Evolutionary conservation across 306 rosid species (phyloP).

Genomic region (Senna siamea): DNA sequence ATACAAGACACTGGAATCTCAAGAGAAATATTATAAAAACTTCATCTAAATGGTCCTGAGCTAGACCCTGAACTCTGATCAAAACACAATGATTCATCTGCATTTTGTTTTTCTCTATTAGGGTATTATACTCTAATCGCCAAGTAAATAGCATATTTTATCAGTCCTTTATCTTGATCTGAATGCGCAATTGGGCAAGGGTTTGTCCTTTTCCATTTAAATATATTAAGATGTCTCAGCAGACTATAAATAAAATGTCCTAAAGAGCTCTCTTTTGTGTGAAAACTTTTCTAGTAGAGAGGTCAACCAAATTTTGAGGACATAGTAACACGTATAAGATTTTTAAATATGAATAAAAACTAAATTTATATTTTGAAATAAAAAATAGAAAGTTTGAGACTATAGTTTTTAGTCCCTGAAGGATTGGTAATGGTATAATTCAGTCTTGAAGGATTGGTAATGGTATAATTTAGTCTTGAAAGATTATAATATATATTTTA

Average conservation of each 20-base stretch:
- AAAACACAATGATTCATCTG: neutral
- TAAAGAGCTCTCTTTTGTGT: neutral
- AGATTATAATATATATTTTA: too few species aligned
- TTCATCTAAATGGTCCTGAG: neutral
- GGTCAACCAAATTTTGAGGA: too few species aligned
- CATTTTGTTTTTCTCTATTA: neutral
- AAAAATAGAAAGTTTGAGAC: too few species aligned
- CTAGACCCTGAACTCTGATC: neutral
- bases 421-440: too few species aligned
- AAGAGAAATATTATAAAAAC: neutral
- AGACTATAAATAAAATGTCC: neutral
- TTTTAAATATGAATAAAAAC: too few species aligned
- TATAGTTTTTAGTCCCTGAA: too few species aligned
- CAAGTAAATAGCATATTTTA: neutral
- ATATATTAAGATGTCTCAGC: neutral
- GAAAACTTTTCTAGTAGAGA: neutral
- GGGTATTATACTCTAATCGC: neutral
- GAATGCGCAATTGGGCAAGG: neutral
- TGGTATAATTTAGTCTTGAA: too few species aligned
- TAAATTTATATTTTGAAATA: too few species aligned
- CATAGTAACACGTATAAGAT: too few species aligned
- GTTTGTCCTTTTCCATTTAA: neutral
- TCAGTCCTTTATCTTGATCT: neutral
- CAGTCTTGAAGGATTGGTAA: too few species aligned
- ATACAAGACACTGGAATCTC: too few species aligned